phyloP scores from a whole-genome alignment of 208 protist genomes.

The Entamoeba moshkovskii region DNA sequence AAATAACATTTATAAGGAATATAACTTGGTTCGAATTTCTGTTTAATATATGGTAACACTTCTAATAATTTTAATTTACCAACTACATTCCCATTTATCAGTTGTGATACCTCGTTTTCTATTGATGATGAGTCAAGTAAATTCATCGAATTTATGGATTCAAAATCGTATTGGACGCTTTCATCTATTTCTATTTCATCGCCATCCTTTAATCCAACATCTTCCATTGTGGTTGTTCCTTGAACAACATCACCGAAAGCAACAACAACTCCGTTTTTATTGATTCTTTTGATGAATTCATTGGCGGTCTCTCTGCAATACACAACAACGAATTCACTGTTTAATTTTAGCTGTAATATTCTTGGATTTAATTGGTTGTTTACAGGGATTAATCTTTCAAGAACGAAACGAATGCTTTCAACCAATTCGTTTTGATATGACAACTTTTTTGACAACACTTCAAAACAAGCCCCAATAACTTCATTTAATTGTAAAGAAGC shows the following conservation, averaged over 20 bases:
- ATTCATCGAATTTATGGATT: background rate
- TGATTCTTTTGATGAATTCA: background rate
- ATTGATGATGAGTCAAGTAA: background rate
- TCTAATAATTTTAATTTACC: background rate
- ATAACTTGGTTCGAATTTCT: background rate
- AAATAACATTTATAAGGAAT: background rate
- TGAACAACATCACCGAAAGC: background rate
- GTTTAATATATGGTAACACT: background rate
- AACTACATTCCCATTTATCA: background rate
- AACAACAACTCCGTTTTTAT: background rate
- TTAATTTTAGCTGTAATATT: background rate
- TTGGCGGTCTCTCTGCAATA: background rate
- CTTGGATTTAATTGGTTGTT: background rate
- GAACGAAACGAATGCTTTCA: background rate
- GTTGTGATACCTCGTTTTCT: background rate
- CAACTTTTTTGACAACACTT: background rate
- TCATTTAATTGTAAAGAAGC: background rate
- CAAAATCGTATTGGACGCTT: background rate
- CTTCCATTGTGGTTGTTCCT: background rate
- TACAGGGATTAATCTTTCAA: background rate
- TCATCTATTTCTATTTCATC: background rate
- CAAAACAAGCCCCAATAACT: background rate
- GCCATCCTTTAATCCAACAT: background rate
- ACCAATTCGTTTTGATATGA: background rate
- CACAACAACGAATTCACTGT: background rate